Evolutionary conservation across 1,139 yeast genomes (phyloP).

Genomic region (Candida labiduridarum): DNA sequence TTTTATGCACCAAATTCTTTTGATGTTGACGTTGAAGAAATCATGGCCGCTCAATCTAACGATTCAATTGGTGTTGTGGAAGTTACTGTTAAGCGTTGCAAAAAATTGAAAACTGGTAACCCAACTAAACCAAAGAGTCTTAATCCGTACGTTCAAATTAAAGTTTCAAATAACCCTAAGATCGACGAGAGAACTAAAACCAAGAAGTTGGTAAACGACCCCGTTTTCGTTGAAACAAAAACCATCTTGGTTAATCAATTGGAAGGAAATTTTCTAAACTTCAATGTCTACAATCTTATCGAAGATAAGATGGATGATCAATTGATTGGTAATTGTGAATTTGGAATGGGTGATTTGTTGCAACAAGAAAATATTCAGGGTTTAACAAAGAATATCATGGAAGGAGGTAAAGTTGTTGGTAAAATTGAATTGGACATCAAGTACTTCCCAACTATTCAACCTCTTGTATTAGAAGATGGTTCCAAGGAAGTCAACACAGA

Average conservation of each 20-base stretch:
- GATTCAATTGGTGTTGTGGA: conserved; percentile 73
- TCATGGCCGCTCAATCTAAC: conserved; percentile 61
- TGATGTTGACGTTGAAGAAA: conserved; percentile 72
- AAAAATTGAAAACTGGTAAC: conserved; percentile 44
- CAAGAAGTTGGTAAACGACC: conserved; percentile 56
- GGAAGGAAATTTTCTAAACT: conserved; percentile 54
- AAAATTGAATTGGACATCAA: conserved; percentile 60
- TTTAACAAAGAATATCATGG: conserved; percentile 38
- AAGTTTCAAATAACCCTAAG: conserved; percentile 46
- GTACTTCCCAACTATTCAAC: conserved; percentile 62
- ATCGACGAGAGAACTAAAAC: conserved; percentile 55
- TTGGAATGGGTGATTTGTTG: conserved; percentile 59
- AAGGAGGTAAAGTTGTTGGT: conserved; percentile 63
- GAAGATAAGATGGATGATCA: conserved; percentile 56
- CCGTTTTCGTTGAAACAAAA: conserved; percentile 68
- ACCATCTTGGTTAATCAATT: conserved; percentile 60
- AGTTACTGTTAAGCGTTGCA: conserved; percentile 58
- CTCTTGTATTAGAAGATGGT: conserved; percentile 52
- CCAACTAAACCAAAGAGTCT: conserved; percentile 47
- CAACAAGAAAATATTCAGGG: conserved; percentile 49
- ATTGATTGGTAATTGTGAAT: conserved; percentile 56
- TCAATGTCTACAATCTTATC: conserved; percentile 55
- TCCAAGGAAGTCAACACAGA: conserved; percentile 51
- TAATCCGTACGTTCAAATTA: conserved; percentile 62
- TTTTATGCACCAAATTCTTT: conserved; percentile 81